Evolutionary conservation across 306 rosid genomes (phyloP).

Genomic region (Macrotyloma uniflorum): DNA sequence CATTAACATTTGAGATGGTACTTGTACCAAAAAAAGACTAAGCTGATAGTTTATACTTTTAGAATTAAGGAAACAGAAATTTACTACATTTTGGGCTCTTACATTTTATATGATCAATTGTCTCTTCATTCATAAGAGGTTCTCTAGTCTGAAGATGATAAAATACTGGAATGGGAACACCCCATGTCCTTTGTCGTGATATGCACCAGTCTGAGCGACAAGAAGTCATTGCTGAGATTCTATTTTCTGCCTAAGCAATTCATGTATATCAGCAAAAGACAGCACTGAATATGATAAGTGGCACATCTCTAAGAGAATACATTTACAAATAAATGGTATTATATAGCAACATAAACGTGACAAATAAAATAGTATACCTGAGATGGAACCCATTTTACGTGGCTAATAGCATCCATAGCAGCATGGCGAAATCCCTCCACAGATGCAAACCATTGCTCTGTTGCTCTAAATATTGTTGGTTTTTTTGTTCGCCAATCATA

Average conservation of each 20-base stretch:
- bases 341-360: slow-evolving; percentile 27
- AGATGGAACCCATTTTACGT: slow-evolving; percentile 90
- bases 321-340: slow-evolving; percentile 17
- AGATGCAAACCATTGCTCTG: slow-evolving; percentile 99
- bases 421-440: slow-evolving; percentile 91
- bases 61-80: slow-evolving; percentile 24
- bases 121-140: slow-evolving; percentile 95
- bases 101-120: slow-evolving; percentile 81
- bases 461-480: slow-evolving; percentile 97
- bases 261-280: slow-evolving; percentile 29
- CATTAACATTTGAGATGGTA: not conserved
- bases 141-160: slow-evolving; percentile 81
- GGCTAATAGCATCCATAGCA: slow-evolving; percentile 82
- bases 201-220: slow-evolving; percentile 98
- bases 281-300: slow-evolving; percentile 20
- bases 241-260: slow-evolving; percentile 82
- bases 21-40: not conserved
- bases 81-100: slow-evolving; percentile 41
- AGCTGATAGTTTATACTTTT: not conserved
- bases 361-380: slow-evolving; percentile 62
- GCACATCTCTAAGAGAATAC: slow-evolving; percentile 21
- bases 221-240: slow-evolving; percentile 94
- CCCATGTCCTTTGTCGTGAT: slow-evolving; percentile 99
- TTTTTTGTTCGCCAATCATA: slow-evolving; percentile 98
- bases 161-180: slow-evolving; percentile 98